Base-by-base conservation (phyloP, 169 alveolate species). In the Plasmodium vinckei region DNA sequence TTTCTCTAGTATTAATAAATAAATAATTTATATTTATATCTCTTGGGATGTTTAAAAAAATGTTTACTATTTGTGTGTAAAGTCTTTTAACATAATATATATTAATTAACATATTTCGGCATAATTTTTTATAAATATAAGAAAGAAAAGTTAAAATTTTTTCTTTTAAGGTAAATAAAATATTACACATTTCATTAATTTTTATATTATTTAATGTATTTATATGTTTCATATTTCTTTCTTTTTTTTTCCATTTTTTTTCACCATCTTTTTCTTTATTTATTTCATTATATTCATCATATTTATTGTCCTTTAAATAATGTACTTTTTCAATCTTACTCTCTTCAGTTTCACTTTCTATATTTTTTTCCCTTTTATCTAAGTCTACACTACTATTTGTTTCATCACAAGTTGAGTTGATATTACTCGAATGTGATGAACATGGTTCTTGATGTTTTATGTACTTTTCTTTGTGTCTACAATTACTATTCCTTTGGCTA, bases 1-100 rank as follows among this genome's bases (percentile, higher is more conserved):
- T 73, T 39, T 73, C 88, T 9, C 69, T 61, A n/a, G 39, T 47
- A 1, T 53, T 21, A 44, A 73, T 27, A 39, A 73, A 73, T 42
- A 73, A 2, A 27, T 46, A 47, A 23, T 47, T 23, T 15, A 47
- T 21, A 39, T 49, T 46, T 33, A 73, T 13, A 12, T 73, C 56
- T 44, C 33, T 73, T 0, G 88, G 88, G 9, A 73, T 46, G 2
- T 61, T 49, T 5, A 73, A 15, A n/a, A 46, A 67, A n/a, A 73
- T 51, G 42, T 73, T 73, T 47, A 73, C 51, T 15, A 60, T 54
- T 27, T 73, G 19, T 61, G 88, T 73, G 59, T 73, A 73, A 17
- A 60, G 42, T 4, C 39, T 5, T 33, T 53, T 73, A 42, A 73
- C 23, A 53, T 73, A 67, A 13, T 61, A 44, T n/a, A 73, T 21